A percentile compares a stretch with the other conserved stretches of the same genome.
These are phyloP conservation scores for Diutina mesorugosa DNA, from an alignment of 1,139 yeast genomes.

Conservation along the genomic window DNA sequence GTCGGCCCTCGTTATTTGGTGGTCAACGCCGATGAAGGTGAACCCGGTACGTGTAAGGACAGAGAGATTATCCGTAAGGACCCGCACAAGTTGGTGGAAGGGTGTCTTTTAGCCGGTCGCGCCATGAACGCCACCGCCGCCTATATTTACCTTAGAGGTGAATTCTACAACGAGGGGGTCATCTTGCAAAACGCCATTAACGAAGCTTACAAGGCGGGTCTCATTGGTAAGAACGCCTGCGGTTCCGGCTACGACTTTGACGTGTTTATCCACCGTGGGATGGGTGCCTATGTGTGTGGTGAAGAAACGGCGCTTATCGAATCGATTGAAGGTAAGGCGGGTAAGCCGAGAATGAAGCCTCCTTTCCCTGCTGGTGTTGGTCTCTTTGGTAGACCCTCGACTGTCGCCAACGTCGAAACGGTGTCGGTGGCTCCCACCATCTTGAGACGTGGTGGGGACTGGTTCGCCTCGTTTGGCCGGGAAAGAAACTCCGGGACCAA, in stretches of 20 bases:
- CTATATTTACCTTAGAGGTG: slow-evolving; percentile 81
- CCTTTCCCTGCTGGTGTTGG: slow-evolving; percentile 95
- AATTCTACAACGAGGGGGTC: slow-evolving; percentile 69
- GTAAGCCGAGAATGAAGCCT: slow-evolving; percentile 85
- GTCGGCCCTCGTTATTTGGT: slow-evolving; percentile 76
- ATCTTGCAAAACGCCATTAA: slow-evolving; percentile 67
- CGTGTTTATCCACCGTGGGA: slow-evolving; percentile 73
- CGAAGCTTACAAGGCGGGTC: slow-evolving; percentile 73
- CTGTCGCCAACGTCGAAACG: slow-evolving; percentile 83
- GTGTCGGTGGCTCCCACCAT: slow-evolving; percentile 84
- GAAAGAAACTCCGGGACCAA: slow-evolving; percentile 76
- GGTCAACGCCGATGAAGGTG: slow-evolving; percentile 89
- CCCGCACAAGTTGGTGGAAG: slow-evolving; percentile 82
- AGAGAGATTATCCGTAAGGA: slow-evolving; percentile 82
- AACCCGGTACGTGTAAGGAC: slow-evolving; percentile 88
- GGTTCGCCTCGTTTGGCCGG: slow-evolving; percentile 77
- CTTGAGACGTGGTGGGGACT: slow-evolving; percentile 75
- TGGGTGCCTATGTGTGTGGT: slow-evolving; percentile 88
- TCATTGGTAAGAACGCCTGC: slow-evolving; percentile 73
- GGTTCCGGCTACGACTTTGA: slow-evolving; percentile 80
- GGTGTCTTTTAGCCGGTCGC: slow-evolving; percentile 76
- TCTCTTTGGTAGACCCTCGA: slow-evolving; percentile 78
- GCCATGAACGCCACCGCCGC: slow-evolving; percentile 93
- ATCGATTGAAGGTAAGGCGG: slow-evolving; percentile 82
- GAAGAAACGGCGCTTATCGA: slow-evolving; percentile 85